A percentile compares a stretch with the other conserved stretches of the same genome.
These are phyloP conservation scores for Ceratobasidium sp. DNA, from an alignment of 1,284 basidiomycete genomes.

Conservation along the genomic window DNA sequence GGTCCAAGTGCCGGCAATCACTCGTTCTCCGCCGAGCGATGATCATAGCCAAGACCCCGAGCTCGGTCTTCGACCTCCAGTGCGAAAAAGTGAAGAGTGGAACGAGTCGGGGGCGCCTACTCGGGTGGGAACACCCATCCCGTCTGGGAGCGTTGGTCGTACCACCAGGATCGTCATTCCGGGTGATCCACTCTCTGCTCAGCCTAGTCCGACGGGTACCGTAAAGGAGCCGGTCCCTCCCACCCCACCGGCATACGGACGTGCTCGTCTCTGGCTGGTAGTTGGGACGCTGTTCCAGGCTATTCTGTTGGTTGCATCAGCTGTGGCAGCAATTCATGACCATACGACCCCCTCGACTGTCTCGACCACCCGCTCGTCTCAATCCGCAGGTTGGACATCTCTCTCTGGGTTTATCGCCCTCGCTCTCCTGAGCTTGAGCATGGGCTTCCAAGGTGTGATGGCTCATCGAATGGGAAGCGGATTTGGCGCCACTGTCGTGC, in stretches of 20 bases:
- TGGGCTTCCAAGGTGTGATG: constrained; percentile 35
- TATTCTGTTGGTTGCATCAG: not conserved
- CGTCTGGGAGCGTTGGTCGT: not conserved
- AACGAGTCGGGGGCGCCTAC: constrained; percentile 22
- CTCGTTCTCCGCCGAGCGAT: not conserved
- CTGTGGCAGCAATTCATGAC: constrained; percentile 17
- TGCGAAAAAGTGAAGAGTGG: constrained; percentile 9
- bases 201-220: not conserved
- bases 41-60: not conserved
- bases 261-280: constrained; percentile 24
- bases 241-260: not conserved
- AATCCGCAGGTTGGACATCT: constrained; percentile 1
- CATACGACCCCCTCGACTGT: not conserved
- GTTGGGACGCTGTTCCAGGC: constrained; percentile 23
- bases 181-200: not conserved
- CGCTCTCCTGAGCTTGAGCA: constrained; percentile 13
- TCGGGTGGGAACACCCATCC: constrained; percentile 26
- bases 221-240: not conserved
- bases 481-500: constrained; percentile 30
- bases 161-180: not conserved
- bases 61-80: not conserved
- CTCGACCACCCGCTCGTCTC: constrained; percentile 1
- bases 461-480: constrained; percentile 34
- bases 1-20: not conserved
- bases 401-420: constrained; percentile 7